Conservation (phyloP, 306 rosid genomes). For the Vigna mungo region DNA sequence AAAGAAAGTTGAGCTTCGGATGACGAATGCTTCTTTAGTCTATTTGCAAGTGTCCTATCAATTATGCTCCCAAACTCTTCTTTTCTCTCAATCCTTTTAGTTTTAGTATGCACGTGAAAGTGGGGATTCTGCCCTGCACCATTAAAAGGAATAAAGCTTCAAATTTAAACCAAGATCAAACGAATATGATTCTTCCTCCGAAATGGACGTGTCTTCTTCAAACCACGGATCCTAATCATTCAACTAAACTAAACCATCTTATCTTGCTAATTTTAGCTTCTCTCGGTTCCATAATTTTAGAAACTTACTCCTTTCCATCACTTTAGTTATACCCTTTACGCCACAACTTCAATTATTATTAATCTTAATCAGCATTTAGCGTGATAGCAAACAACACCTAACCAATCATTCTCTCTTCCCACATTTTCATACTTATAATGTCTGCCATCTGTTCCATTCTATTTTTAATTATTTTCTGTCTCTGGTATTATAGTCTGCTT, state of each 20-base stretch:
- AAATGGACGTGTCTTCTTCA: constrained; percentile 17
- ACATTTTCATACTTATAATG: background rate
- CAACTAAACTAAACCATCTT: background rate
- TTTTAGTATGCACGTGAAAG: constrained; percentile 67
- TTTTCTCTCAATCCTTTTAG: constrained; percentile 19
- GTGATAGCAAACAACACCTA: background rate
- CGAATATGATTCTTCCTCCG: constrained; percentile 39
- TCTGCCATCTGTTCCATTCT: background rate
- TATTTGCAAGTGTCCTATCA: constrained; percentile 62
- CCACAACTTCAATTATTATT: constrained; percentile 5
- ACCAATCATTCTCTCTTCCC: background rate
- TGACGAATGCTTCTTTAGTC: constrained; percentile 48
- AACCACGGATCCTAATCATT: constrained; percentile 36
- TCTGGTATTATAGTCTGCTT: no score
- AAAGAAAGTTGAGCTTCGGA: constrained; percentile 45
- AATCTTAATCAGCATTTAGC: background rate
- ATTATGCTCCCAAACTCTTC: constrained; percentile 46
- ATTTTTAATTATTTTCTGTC: background rate
- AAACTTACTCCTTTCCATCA: background rate
- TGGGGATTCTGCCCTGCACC: constrained; percentile 39
- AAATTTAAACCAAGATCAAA: background rate
- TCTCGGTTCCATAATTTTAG: background rate
- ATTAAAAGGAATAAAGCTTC: constrained; percentile 41
- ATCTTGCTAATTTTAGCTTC: background rate
- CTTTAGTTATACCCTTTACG: background rate